Base-by-base conservation (phyloP, 2,329 filamentous ascomycete genomes). In the Erysiphe pulchra region DNA sequence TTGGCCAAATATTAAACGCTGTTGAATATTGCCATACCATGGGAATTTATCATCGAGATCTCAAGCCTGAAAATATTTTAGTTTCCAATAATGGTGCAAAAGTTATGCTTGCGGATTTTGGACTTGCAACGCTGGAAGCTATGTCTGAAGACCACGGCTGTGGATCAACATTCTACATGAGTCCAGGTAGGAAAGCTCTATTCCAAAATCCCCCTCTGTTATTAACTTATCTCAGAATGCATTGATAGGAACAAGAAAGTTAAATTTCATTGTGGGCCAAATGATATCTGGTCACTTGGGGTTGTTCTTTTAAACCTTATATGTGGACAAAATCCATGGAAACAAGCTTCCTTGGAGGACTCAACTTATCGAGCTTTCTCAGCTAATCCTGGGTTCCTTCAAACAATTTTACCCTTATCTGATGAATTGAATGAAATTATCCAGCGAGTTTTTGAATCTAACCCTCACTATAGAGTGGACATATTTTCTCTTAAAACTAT, bases 81-180 rank as follows among this genome's bases (percentile, higher is more conserved):
- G 87, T 98, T 47, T 80, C 81, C 55, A 80, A 93, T 65, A 69
- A 77, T 51, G 87, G 87, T 52, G 75, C 79, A 64, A 90, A 84
- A 33, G 83, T 93, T 58, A 93, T 95, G 66, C 73, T 98, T 52
- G 90, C 87, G 53, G 90, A 98, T 63, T 98, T 98, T 69, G 90
- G 90, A 59, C 73, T 98, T 46, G 90, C 90, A 48, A 95, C 85
- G 20, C 77, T 75, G 48, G 82, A 87, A 52, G 70, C 75, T 52
- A 69, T 78, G 53, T 93, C 87, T 51, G 80, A 85, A 55, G 90
- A 98, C 61, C 94, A 93, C 63, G 90, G 90, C 57, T 98, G 90
- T 61, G 90, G 90, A 51, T 95, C 90, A 31, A 95, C 87, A 13
- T 95, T 95, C 58, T 98, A 98, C 66, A 98, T 95, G 90, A 93